These are phyloP conservation scores for Tetrahymena malaccensis DNA, from an alignment of 73 alveolate species.

Conservation along the genomic window DNA sequence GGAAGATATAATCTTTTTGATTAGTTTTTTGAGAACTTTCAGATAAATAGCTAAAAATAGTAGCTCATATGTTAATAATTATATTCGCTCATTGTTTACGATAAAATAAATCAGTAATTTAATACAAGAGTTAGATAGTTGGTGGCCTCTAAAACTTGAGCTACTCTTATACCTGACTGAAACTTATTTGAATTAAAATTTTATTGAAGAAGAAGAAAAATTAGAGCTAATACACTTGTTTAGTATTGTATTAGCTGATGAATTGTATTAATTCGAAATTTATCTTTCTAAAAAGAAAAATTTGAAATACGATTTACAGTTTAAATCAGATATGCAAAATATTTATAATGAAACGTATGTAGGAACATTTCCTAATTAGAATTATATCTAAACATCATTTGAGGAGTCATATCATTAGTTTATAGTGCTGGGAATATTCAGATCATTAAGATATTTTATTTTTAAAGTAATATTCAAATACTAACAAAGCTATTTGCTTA, in stretches of 20 bases:
- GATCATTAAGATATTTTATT: neutral
- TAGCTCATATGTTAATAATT: neutral
- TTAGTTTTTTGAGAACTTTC: neutral
- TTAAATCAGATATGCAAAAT: neutral
- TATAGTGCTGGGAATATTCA: neutral
- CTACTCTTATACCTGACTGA: neutral
- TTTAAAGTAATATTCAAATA: neutral
- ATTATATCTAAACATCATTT: neutral
- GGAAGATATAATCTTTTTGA: neutral
- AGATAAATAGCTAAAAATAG: neutral
- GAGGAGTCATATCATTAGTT: neutral
- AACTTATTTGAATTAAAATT: neutral
- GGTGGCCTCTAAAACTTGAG: neutral
- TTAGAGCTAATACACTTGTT: neutral
- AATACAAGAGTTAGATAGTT: neutral
- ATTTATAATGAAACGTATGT: neutral
- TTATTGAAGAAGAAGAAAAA: neutral
- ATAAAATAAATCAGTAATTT: neutral
- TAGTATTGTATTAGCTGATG: neutral
- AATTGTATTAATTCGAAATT: neutral
- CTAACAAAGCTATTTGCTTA: no score
- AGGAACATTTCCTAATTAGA: neutral
- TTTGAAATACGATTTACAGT: neutral
- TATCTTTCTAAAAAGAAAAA: neutral
- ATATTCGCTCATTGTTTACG: neutral